Conservation (phyloP, 257 asterid species). For the Rauvolfia tetraphylla region DNA sequence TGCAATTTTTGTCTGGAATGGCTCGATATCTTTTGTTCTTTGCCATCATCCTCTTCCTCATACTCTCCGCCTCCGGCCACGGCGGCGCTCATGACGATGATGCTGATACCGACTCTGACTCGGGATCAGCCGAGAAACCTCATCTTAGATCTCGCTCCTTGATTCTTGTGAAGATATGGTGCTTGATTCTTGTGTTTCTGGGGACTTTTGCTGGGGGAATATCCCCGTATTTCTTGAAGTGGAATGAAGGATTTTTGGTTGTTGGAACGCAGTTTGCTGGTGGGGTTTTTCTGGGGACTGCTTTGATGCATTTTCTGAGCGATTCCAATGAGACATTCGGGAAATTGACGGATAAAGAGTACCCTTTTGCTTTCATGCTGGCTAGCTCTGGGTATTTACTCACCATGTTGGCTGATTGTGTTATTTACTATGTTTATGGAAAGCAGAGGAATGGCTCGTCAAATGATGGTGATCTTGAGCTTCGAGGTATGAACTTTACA, state of each 20-base stretch:
- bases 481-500: slow-evolving; percentile 45
- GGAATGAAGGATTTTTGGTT: slow-evolving; percentile 80
- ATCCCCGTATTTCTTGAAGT: slow-evolving; percentile 76
- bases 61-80: slow-evolving; percentile 53
- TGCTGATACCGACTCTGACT: slow-evolving; percentile 27
- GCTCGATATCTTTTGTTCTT: slow-evolving; percentile 37
- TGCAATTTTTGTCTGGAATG: slow-evolving; percentile 29
- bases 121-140: slow-evolving; percentile 40
- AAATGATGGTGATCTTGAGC: slow-evolving; percentile 25
- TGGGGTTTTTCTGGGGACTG: slow-evolving; percentile 82
- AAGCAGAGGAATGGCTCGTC: slow-evolving; percentile 25
- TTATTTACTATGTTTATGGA: slow-evolving; percentile 50
- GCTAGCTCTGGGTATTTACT: slow-evolving; percentile 74
- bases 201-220: slow-evolving; percentile 78
- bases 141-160: slow-evolving; percentile 55
- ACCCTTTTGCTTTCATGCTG: slow-evolving; percentile 88
- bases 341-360: slow-evolving; percentile 54
- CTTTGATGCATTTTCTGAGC: slow-evolving; percentile 87
- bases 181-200: slow-evolving; percentile 61
- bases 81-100: slow-evolving; percentile 37
- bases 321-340: slow-evolving; percentile 76
- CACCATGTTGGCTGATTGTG: slow-evolving; percentile 77
- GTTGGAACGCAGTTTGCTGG: slow-evolving; percentile 92
- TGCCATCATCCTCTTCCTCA: slow-evolving; percentile 37
- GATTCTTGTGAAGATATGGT: slow-evolving; percentile 75